phyloP scores from a whole-genome alignment of 2,329 filamentous ascomycete genomes.

The Fusarium cyanostomum region DNA sequence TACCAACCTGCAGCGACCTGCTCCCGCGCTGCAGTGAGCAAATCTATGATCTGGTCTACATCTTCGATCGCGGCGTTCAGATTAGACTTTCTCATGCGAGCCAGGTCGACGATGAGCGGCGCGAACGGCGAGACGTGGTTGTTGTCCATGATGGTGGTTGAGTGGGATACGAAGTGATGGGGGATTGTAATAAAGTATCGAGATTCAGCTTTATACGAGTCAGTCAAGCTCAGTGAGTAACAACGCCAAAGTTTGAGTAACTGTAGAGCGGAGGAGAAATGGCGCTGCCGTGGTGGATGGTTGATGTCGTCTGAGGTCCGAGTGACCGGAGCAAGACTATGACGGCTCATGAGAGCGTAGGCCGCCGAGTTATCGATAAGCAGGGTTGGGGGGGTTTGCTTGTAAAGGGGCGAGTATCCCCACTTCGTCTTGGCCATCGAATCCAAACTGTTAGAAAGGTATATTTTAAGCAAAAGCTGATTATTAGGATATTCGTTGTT shows the following conservation, averaged over 20 bases:
- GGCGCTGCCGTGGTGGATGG: constrained; percentile 16
- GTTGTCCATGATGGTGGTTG: constrained; percentile 45
- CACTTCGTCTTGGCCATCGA: constrained; percentile 1
- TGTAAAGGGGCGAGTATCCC: constrained; percentile 28
- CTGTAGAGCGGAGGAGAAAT: constrained; percentile 10
- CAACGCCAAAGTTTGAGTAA: constrained; percentile 9
- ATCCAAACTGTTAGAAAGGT: background rate
- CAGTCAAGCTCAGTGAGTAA: background rate
- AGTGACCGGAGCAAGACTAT: constrained; percentile 18
- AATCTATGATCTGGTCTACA: constrained; percentile 83
- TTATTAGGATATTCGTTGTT: background rate
- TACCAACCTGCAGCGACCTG: constrained; percentile 73
- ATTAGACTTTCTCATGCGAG: constrained; percentile 73
- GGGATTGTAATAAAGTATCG: background rate
- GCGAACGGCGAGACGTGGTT: constrained; percentile 57
- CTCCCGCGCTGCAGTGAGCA: constrained; percentile 77
- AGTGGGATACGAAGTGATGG: background rate
- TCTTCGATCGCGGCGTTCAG: constrained; percentile 77
- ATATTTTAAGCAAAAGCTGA: background rate
- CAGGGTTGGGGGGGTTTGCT: constrained; percentile 17
- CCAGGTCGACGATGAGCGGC: constrained; percentile 76
- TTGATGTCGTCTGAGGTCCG: constrained; percentile 35
- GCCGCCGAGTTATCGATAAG: constrained; percentile 39
- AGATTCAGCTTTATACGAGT: background rate
- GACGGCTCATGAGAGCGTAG: constrained; percentile 26